These are phyloP conservation scores for Naegleria fowleri DNA, from an alignment of 208 protist genomes.

Conservation along the genomic window DNA sequence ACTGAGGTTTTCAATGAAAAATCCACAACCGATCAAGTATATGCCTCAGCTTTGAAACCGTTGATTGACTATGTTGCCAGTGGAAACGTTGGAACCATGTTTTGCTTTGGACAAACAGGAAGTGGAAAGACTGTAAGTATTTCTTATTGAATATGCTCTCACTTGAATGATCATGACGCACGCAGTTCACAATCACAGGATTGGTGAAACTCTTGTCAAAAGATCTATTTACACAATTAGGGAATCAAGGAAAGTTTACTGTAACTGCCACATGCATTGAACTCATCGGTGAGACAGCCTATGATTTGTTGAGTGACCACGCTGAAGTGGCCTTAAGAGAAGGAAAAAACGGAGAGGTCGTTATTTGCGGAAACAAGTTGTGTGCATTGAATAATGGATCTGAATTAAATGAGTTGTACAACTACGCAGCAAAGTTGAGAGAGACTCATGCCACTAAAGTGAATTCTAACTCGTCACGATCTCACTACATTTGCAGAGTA, in stretches of 20 bases:
- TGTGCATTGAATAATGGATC: neutral
- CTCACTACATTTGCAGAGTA: slow-evolving; percentile 18
- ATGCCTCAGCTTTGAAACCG: neutral
- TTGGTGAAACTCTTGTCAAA: neutral
- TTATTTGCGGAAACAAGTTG: neutral
- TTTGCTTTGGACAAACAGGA: neutral
- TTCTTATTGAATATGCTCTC: neutral
- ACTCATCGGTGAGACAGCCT: neutral
- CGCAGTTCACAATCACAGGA: neutral
- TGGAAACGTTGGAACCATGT: neutral
- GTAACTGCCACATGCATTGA: slow-evolving; percentile 6
- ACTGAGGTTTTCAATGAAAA: neutral
- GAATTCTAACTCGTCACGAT: slow-evolving; percentile 15
- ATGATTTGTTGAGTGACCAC: neutral
- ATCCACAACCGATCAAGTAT: neutral
- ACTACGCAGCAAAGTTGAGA: slow-evolving; percentile 1
- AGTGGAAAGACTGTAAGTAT: neutral
- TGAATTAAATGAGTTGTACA: neutral
- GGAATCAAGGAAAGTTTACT: neutral
- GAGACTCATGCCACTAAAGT: slow-evolving; percentile 20
- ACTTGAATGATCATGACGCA: too few species aligned
- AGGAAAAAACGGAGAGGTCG: neutral
- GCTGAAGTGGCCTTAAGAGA: neutral
- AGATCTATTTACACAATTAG: neutral
- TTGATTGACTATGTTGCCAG: neutral